phyloP scores from a whole-genome alignment of 83 land plant species.

The Picea mariana region DNA sequence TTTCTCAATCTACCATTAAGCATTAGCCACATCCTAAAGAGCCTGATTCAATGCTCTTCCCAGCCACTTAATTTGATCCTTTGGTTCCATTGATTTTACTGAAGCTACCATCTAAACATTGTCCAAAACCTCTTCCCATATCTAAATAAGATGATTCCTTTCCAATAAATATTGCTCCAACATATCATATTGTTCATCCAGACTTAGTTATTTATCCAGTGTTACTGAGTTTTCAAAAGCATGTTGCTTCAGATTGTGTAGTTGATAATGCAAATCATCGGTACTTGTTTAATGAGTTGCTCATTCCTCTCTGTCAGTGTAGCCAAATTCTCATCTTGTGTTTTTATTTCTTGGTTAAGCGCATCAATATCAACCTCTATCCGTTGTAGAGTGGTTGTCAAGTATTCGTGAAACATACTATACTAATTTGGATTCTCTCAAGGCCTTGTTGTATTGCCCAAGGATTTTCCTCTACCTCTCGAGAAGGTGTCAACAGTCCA shows the following conservation, averaged over 20 bases:
- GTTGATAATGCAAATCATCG: too few relatives aligned
- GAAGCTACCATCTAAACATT: slow-evolving; percentile 49
- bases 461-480: slow-evolving; percentile 32
- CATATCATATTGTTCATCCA: slow-evolving; percentile 70
- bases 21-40: too few relatives aligned
- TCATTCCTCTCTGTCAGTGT: too few relatives aligned
- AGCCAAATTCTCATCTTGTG: too few relatives aligned
- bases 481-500: slow-evolving; percentile 58
- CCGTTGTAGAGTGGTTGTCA: too few relatives aligned
- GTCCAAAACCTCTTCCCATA: slow-evolving; percentile 73
- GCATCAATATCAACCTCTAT: too few relatives aligned
- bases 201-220: too few relatives aligned
- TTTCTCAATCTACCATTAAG: slow-evolving; percentile 39
- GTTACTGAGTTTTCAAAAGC: too few relatives aligned
- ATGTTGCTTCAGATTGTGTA: too few relatives aligned
- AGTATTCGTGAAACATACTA: slow-evolving; percentile 70
- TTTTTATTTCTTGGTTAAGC: too few relatives aligned
- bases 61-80: slow-evolving; percentile 73
- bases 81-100: slow-evolving; percentile 57
- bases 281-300: too few relatives aligned
- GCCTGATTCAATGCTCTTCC: slow-evolving; percentile 24
- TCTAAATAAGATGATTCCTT: slow-evolving; percentile 64
- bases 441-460: slow-evolving; percentile 74
- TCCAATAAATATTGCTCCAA: slow-evolving; percentile 79
- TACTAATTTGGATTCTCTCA: slow-evolving; percentile 78